Evolutionary conservation across 1,139 yeast species (phyloP), one percentile per base, ranked within the genome.

Genomic region (Kodamaea ohmeri): DNA sequence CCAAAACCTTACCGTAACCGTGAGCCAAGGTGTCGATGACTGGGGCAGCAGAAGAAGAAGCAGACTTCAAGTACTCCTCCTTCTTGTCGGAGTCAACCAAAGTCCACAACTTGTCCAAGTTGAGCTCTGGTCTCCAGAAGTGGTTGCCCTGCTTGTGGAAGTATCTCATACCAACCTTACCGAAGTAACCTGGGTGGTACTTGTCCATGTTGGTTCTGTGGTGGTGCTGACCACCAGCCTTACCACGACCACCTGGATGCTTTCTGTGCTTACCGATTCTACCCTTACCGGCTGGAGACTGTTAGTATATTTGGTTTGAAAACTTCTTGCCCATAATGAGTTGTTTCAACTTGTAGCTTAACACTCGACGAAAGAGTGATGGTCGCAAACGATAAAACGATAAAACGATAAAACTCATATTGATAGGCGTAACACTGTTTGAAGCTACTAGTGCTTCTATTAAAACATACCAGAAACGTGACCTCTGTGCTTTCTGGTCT

Each of bases 231-330:
- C 99, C 99, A 90, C 99, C 99, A 73, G 99, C 99, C 94, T 80
- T 92, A 92, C 99, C 99, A 80, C 98, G 92, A 81, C 99, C 99
- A 92, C 98, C 98, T 63, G 98, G 97, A 67, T 85, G 92, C 95
- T 94, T 94, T 89, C 98, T 89, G 95, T 94, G 98, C 86, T 94
- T 92, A 78, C 99, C 99, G 77, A 94, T 77, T 83, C 99, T 94
- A 86, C 99, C 99, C 78, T 90, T 85, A 87, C 99, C 99, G 95
- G 97, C 97, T 83, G 62, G 53, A 56, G 41, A 40, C 31, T 49
- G 73, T 67, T 67, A 67, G 73, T 67, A 52, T 36, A 25, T 17
- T 26, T 31, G 25, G 4, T 11, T 27, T 17, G 9, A 13, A 4
- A 12, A 9, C 16, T 8, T 25, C 17, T 17, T 12, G 25, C n/a